A percentile compares a stretch with the other conserved stretches of the same genome.
Conservation (phyloP, 2,329 filamentous ascomycete genomes). For the Dactylonectria estremocensis region DNA sequence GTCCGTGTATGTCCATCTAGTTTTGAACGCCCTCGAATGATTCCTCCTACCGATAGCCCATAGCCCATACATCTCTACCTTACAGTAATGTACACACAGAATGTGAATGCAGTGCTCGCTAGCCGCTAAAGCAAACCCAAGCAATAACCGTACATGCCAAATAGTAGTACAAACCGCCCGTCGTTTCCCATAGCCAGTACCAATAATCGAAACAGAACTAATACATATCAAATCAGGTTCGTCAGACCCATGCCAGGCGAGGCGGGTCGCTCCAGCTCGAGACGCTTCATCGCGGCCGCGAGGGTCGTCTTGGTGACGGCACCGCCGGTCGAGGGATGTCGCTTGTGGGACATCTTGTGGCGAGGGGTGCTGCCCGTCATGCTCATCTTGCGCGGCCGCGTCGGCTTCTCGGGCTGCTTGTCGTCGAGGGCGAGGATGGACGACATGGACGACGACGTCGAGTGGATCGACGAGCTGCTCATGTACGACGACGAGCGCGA, state of each 20-base stretch:
- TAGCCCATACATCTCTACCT: not conserved
- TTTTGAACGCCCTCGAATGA: not conserved
- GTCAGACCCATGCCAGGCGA: conserved; percentile 49
- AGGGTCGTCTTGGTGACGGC: conserved; percentile 30
- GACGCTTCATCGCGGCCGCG: conserved; percentile 45
- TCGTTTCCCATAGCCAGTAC: not conserved
- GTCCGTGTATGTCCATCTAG: not conserved
- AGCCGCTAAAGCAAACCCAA: too few relatives aligned
- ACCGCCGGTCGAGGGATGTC: conserved; percentile 41
- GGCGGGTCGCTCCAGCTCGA: conserved; percentile 48
- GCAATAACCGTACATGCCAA: too few relatives aligned
- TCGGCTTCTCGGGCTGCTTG: conserved; percentile 46
- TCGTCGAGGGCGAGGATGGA: conserved; percentile 39
- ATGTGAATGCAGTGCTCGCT: too few relatives aligned
- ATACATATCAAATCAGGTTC: conserved; percentile 42
- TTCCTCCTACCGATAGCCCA: not conserved
- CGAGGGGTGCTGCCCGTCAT: conserved; percentile 43
- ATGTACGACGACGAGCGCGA: conserved; percentile 48
- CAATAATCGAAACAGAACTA: not conserved
- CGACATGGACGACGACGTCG: conserved; percentile 44
- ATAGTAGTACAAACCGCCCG: not conserved
- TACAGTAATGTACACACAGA: not conserved
- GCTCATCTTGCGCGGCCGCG: conserved; percentile 50
- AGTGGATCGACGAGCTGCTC: conserved; percentile 42
- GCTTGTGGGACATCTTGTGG: conserved; percentile 35